Percentiles rank a stretch among this genome's conserved stretches.
phyloP scores from a whole-genome alignment of 371 early-diverging fungal species.

The Batrachochytrium dendrobatidis region DNA sequence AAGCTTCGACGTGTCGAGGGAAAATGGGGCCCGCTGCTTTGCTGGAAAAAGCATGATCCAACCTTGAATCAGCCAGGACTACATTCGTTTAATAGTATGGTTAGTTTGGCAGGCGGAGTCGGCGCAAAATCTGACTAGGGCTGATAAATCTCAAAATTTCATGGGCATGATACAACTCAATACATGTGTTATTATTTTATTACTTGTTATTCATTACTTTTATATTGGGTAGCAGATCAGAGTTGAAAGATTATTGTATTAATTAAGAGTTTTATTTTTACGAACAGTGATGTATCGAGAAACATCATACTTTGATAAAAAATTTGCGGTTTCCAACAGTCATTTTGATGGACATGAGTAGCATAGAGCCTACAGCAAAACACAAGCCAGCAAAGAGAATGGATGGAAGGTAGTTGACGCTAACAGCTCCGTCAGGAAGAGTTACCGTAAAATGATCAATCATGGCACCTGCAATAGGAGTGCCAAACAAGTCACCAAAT shows the following conservation, averaged over 20 bases:
- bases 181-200: too few relatives aligned
- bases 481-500: constrained; percentile 50
- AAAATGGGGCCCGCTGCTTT: constrained; percentile 22
- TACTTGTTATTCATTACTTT: too few relatives aligned
- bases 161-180: too few relatives aligned
- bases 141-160: too few relatives aligned
- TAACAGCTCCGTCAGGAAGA: constrained; percentile 19
- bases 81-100: background rate
- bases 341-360: background rate
- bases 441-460: constrained; percentile 19
- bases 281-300: too few relatives aligned
- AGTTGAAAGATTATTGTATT: too few relatives aligned
- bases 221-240: too few relatives aligned
- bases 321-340: background rate
- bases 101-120: constrained; percentile 1
- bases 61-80: background rate
- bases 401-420: constrained; percentile 34
- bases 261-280: too few relatives aligned
- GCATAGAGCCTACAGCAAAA: background rate
- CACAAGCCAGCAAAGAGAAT: constrained; percentile 44
- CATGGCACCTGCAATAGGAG: constrained; percentile 51
- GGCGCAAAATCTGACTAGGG: too few relatives aligned
- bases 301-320: background rate
- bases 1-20: constrained; percentile 14
- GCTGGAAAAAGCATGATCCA: constrained; percentile 12